Evolutionary conservation across 2,329 filamentous ascomycete species (phyloP).

Genomic region (Aspergillus sp.): DNA sequence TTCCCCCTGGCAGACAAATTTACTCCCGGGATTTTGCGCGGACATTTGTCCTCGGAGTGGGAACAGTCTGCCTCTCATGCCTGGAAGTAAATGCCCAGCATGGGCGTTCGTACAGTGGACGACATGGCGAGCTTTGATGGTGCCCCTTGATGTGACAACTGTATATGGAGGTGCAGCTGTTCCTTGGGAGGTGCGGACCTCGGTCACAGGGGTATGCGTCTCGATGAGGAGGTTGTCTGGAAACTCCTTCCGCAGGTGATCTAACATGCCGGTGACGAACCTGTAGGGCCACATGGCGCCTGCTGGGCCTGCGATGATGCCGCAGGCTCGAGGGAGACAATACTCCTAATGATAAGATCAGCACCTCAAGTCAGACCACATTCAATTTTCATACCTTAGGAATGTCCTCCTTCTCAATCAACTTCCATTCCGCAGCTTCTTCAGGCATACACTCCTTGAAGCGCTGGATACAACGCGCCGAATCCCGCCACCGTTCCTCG

Average conservation of each 20-base stretch:
- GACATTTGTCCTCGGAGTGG: slow-evolving; percentile 45
- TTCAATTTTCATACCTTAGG: slow-evolving; percentile 15
- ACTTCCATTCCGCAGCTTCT: slow-evolving; percentile 26
- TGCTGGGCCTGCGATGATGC: slow-evolving; percentile 26
- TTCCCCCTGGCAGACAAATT: slow-evolving; percentile 31
- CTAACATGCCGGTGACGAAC: slow-evolving; percentile 27
- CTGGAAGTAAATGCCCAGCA: slow-evolving; percentile 52
- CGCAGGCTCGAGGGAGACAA: slow-evolving; percentile 20
- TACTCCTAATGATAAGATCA: slow-evolving; percentile 18
- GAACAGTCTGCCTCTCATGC: slow-evolving; percentile 37
- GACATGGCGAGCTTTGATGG: slow-evolving; percentile 49
- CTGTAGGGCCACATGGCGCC: slow-evolving; percentile 34
- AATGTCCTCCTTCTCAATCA: slow-evolving; percentile 21
- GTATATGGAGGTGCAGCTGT: slow-evolving; percentile 31
- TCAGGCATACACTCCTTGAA: slow-evolving; percentile 27
- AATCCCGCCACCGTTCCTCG: slow-evolving; percentile 21
- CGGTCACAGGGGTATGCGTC: slow-evolving; percentile 20
- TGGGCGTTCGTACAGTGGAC: slow-evolving; percentile 61
- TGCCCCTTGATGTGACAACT: slow-evolving; percentile 48
- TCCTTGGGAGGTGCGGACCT: background rate
- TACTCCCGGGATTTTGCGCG: slow-evolving; percentile 33
- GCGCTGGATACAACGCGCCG: slow-evolving; percentile 17
- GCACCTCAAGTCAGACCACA: background rate
- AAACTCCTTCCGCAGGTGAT: slow-evolving; percentile 23
- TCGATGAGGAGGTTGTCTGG: slow-evolving; percentile 33